Evolutionary conservation across 2,329 filamentous ascomycete genomes (phyloP).

Genomic region (Ophiostoma perfectum): DNA sequence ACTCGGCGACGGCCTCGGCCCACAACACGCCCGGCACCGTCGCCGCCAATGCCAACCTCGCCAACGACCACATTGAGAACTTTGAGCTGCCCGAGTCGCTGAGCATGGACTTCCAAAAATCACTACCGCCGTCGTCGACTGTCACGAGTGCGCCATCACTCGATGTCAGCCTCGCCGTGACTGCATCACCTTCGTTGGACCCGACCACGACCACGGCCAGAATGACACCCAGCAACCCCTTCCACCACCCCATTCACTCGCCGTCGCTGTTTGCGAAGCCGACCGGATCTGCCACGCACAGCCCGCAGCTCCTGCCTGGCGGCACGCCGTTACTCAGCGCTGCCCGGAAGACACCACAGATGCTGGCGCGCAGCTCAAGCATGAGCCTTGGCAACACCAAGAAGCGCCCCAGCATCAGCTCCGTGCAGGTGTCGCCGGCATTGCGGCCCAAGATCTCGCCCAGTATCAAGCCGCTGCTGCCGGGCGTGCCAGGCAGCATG

Average conservation of each 20-base stretch:
- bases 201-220: background rate
- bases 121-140: conserved; percentile 29
- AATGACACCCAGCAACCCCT: conserved; percentile 45
- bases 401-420: conserved; percentile 66
- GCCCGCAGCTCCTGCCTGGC: conserved; percentile 50
- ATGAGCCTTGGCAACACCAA: conserved; percentile 51
- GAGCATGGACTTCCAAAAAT: conserved; percentile 43
- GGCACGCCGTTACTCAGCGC: conserved; percentile 31
- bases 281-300: conserved; percentile 55
- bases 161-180: conserved; percentile 29
- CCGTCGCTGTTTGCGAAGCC: conserved; percentile 39
- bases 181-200: conserved; percentile 31
- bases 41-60: conserved; percentile 21
- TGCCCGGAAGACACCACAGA: conserved; percentile 50
- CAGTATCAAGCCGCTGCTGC: conserved; percentile 85
- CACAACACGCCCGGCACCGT: conserved; percentile 13
- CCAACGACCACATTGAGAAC: conserved; percentile 51
- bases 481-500: conserved; percentile 37
- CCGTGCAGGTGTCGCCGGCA: conserved; percentile 77
- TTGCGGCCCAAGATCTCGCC: conserved; percentile 85
- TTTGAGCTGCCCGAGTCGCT: conserved; percentile 70
- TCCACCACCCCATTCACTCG: conserved; percentile 44
- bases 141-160: background rate
- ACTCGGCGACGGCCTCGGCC: background rate
- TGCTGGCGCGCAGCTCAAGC: conserved; percentile 48